Percentiles rank a stretch among this genome's conserved stretches.
phyloP scores from a whole-genome alignment of 140 eudicot species.

The Senecio squalidus region DNA sequence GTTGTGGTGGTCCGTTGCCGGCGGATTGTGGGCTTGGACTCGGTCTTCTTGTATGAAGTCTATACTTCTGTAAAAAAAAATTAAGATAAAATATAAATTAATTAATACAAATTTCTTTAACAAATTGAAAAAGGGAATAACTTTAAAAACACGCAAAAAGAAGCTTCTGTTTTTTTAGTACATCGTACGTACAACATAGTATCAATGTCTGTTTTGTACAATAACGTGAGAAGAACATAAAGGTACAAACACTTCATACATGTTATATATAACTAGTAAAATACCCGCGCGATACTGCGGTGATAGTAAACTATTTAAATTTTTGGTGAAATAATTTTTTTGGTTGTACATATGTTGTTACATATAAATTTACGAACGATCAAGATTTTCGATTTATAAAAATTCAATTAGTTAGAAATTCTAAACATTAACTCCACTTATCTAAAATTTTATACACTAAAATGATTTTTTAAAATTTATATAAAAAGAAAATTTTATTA shows the following conservation, averaged over 20 bases:
- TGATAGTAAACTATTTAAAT: too few species aligned
- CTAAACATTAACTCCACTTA: too few species aligned
- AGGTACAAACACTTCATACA: constrained; percentile 15
- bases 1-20: constrained; percentile 51
- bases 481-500: too few species aligned
- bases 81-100: not conserved
- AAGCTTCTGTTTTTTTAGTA: constrained; percentile 14
- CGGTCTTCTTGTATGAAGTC: constrained; percentile 97
- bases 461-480: too few species aligned
- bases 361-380: too few species aligned
- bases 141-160: constrained; percentile 4
- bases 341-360: too few species aligned
- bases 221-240: constrained; percentile 8
- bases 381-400: too few species aligned
- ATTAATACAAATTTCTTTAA: not conserved
- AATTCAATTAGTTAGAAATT: too few species aligned
- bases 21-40: constrained; percentile 79
- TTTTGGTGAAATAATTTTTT: too few species aligned
- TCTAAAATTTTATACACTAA: too few species aligned
- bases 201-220: constrained; percentile 24
- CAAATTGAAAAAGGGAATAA: not conserved
- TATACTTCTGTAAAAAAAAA: constrained; percentile 60
- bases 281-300: too few species aligned
- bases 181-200: constrained; percentile 18
- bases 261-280: constrained; percentile 10